Evolutionary conservation across 345 rosid species (phyloP), one percentile per base, ranked within the genome.

Genomic region (Lepidium didymum): DNA sequence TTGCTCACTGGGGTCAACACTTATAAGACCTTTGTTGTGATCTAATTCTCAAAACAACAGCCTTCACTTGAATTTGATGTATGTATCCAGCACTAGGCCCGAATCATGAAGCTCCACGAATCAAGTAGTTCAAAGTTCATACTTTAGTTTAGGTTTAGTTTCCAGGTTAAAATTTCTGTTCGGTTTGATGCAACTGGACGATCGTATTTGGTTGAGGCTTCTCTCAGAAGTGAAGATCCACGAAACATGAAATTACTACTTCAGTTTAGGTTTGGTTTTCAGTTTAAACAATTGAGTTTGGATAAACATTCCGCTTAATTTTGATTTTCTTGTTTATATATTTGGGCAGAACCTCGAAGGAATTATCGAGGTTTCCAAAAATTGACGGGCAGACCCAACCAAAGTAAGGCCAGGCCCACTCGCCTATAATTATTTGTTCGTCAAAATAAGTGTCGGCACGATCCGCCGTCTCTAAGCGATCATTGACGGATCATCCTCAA

Each of bases 381-480:
- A 88, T 88, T 86, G 92, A 62, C 96, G 92, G 82, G 91, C 78
- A 1, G 74, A 77, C 64, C 81, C 69, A 72, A 68, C 90, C 85
- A 2, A 84, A 81, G 92, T 86, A 87, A 81, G 82, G 85, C 7
- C 5, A 68, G 50, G 60, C 83, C 70, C 81, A 50, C 97, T 84
- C 96, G 96, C 81, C 91, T 25, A 0, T 0, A 0, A 1, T 12
- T 8, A 77, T 25, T 27, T 74, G 89, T 79, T 80, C 86, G 79
- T 68, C 69, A 56, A 34, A 49, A 15, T 54, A 67, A 84, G 96
- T 67, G 96, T 82, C 69, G 91, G 97, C 97, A 81, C 81, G 93
- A 80, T 90, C 72, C 85, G 88, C 72, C 96, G 68, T 92, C 98
- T 54, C 96, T 47, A 12, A 0, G 1, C 93, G 98, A 81, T 92